A percentile compares a stretch with the other conserved stretches of the same genome.
Conservation (phyloP, 179 eudicot species). For the Spergularia azorica region DNA sequence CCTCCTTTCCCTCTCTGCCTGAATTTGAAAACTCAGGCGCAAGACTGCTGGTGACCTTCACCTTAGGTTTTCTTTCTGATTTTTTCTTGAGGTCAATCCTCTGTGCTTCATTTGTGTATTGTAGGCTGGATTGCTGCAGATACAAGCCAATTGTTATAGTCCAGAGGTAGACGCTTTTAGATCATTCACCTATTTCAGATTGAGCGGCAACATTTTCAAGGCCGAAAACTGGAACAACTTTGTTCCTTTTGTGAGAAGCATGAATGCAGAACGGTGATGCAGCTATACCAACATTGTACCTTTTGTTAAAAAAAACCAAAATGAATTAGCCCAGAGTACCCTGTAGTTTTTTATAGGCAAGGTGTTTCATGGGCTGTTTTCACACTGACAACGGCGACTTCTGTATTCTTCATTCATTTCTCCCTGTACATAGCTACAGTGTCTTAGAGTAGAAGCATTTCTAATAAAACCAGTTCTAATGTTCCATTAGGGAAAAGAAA, state of each 20-base stretch:
- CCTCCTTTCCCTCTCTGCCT: no score
- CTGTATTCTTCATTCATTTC: slow-evolving; percentile 37
- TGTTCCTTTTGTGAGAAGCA: slow-evolving; percentile 57
- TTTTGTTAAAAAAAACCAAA: slow-evolving; percentile 20
- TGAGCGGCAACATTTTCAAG: slow-evolving; percentile 53
- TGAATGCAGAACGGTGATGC: slow-evolving; percentile 39
- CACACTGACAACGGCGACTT: slow-evolving; percentile 17
- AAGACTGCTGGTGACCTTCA: no score
- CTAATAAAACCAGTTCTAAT: neutral
- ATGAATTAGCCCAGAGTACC: slow-evolving; percentile 26
- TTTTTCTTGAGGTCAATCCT: neutral
- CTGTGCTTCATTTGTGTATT: neutral
- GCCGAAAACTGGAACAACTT: slow-evolving; percentile 61
- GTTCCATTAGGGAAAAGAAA: slow-evolving; percentile 5
- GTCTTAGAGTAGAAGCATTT: slow-evolving; percentile 20
- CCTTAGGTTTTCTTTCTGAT: neutral
- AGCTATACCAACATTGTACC: slow-evolving; percentile 3
- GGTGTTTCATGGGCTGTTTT: slow-evolving; percentile 28
- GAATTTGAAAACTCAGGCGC: no score
- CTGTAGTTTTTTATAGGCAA: slow-evolving; percentile 36
- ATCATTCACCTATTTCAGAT: slow-evolving; percentile 64
- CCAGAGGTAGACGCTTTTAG: slow-evolving; percentile 42
- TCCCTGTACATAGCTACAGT: slow-evolving; percentile 31
- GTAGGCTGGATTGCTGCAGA: slow-evolving; percentile 57
- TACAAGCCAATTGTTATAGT: slow-evolving; percentile 55